Conservation (phyloP, 768 basidiomycete species). For the Trametes gibbosa region DNA sequence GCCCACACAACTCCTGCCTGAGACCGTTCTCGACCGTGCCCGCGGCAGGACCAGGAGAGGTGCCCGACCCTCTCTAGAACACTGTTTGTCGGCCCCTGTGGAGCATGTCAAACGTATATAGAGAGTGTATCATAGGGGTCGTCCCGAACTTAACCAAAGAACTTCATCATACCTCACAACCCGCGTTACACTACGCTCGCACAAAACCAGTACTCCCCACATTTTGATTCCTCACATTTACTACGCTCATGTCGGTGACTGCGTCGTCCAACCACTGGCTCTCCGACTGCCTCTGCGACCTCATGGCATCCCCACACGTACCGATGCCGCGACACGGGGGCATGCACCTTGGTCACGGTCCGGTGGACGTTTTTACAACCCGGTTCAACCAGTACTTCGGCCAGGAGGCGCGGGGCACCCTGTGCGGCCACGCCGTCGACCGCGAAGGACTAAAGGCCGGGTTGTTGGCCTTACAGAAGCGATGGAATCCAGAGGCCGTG, state of each 20-base stretch:
- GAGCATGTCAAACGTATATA: background rate
- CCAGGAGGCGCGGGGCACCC: conserved; percentile 18
- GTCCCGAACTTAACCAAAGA: no score
- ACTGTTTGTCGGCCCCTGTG: background rate
- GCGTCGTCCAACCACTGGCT: conserved; percentile 14
- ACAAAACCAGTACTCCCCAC: background rate
- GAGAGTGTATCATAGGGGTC: no score
- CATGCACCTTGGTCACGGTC: conserved; percentile 11
- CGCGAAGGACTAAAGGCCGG: conserved; percentile 20
- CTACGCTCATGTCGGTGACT: conserved; percentile 10
- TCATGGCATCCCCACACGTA: conserved; percentile 20
- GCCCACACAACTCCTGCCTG: background rate
- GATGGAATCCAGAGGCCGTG: conserved; percentile 18
- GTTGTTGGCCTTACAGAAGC: conserved; percentile 23
- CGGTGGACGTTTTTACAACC: conserved; percentile 21
- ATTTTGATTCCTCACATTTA: background rate
- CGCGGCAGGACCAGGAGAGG: background rate
- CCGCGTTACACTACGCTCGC: background rate
- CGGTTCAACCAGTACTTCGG: conserved; percentile 23
- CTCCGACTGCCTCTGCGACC: conserved; percentile 16
- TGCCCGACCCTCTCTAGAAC: background rate
- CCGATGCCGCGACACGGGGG: conserved; percentile 11
- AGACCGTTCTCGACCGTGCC: background rate
- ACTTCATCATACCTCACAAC: background rate
- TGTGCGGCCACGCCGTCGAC: conserved; percentile 23